These are phyloP conservation scores for Colletotrichum theobromicola DNA, from an alignment of 2,329 filamentous ascomycete genomes.

Conservation along the genomic window DNA sequence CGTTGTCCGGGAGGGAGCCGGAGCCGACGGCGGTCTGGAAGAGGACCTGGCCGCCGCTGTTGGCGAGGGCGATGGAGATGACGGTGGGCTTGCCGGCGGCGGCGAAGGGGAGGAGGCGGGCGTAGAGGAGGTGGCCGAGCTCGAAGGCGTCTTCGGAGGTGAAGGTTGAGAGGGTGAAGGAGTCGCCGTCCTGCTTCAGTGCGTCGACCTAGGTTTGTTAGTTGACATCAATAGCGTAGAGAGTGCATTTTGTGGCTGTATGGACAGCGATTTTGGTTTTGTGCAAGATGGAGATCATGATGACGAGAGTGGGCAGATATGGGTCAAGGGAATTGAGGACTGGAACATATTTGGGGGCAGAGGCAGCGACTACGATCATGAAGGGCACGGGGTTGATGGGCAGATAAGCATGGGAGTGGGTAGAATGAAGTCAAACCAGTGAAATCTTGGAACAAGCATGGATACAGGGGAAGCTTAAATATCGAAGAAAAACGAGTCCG, in stretches of 20 bases:
- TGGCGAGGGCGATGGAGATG: constrained; percentile 69
- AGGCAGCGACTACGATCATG: neutral
- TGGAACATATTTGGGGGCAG: neutral
- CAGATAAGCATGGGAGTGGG: neutral
- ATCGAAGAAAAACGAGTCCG: neutral
- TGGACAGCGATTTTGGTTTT: neutral
- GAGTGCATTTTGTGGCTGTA: neutral
- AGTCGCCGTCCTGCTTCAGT: constrained; percentile 42
- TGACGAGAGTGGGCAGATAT: no score
- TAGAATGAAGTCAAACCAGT: neutral
- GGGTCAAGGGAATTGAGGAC: neutral
- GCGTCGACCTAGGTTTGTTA: constrained; percentile 25
- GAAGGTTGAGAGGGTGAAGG: constrained; percentile 57
- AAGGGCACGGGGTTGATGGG: neutral
- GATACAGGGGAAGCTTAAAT: neutral
- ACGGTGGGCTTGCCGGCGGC: constrained; percentile 49
- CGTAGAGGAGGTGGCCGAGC: constrained; percentile 68
- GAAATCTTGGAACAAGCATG: neutral
- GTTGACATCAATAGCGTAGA: neutral
- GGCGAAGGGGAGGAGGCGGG: constrained; percentile 61
- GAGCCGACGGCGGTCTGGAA: constrained; percentile 74
- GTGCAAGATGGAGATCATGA: neutral
- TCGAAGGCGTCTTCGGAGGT: constrained; percentile 69
- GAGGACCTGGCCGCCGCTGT: constrained; percentile 58
- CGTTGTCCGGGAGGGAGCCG: constrained; percentile 74